These are phyloP conservation scores for Alternaria tenuissima DNA, from an alignment of 2,329 filamentous ascomycete genomes.

Conservation along the genomic window DNA sequence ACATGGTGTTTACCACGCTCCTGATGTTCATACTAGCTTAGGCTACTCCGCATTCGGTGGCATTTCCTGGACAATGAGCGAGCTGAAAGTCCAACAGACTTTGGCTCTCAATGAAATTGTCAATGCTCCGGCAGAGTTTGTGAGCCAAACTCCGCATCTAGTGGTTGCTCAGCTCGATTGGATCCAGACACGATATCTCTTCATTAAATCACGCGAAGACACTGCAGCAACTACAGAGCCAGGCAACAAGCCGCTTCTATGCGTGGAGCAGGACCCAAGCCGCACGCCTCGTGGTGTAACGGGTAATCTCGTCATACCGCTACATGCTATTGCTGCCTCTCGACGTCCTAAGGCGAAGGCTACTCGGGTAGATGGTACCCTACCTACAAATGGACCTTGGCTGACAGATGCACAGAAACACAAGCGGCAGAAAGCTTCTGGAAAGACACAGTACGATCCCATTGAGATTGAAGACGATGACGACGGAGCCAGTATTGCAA, in stretches of 20 bases:
- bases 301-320: conserved; percentile 59
- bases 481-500: conserved; percentile 58
- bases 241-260: conserved; percentile 34
- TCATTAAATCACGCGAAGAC: conserved; percentile 58
- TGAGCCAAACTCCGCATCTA: conserved; percentile 65
- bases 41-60: conserved; percentile 54
- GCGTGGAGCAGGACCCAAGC: conserved; percentile 52
- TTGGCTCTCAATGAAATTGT: conserved; percentile 87
- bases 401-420: conserved; percentile 23
- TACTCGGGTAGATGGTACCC: conserved; percentile 17
- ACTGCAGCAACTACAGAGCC: neutral
- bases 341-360: conserved; percentile 44
- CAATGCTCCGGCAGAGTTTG: conserved; percentile 72
- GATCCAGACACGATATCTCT: conserved; percentile 89
- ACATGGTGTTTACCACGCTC: conserved; percentile 83
- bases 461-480: conserved; percentile 52
- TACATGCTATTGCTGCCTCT: conserved; percentile 59
- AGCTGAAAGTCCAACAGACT: conserved; percentile 65
- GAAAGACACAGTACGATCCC: conserved; percentile 45
- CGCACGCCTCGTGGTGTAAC: conserved; percentile 54
- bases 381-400: neutral
- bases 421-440: conserved; percentile 42
- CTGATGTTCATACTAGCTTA: conserved; percentile 64
- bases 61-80: conserved; percentile 70
- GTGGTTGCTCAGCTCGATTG: conserved; percentile 81